phyloP scores from a whole-genome alignment of 306 rosid species.

The Dryas drummondii region DNA sequence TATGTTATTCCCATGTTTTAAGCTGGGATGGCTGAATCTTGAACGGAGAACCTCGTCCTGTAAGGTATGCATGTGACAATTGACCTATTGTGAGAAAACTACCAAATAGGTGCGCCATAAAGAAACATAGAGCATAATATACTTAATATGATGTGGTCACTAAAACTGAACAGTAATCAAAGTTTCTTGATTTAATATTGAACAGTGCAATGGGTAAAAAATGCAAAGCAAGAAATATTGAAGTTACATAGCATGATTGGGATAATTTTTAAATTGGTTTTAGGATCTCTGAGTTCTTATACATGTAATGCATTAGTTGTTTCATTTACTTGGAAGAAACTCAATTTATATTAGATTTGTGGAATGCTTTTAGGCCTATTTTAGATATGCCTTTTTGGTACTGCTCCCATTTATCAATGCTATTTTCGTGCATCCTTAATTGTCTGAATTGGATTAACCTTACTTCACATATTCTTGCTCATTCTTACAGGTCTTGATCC shows the following conservation, averaged over 20 bases:
- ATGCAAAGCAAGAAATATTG: background rate
- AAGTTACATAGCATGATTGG: background rate
- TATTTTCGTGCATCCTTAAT: background rate
- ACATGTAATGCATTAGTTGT: background rate
- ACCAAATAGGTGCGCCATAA: background rate
- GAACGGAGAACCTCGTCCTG: background rate
- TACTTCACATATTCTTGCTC: background rate
- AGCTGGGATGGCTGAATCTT: slow-evolving; percentile 8
- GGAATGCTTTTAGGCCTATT: background rate
- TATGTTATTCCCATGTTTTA: slow-evolving; percentile 7
- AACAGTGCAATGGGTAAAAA: background rate
- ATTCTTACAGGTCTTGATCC: slow-evolving; percentile 42
- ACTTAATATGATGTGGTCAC: too few species aligned
- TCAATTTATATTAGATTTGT: background rate
- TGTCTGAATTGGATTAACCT: background rate
- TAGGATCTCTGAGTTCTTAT: background rate
- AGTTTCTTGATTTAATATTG: background rate
- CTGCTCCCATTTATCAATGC: background rate
- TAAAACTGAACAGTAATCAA: background rate
- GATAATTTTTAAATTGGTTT: background rate
- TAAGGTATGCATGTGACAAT: slow-evolving; percentile 12
- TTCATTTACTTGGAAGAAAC: background rate
- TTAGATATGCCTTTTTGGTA: background rate
- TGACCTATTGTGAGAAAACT: background rate
- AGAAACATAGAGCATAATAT: background rate